Evolutionary conservation across 192 early-diverging fungal genomes (phyloP), one percentile per base, ranked within the genome.

Genomic region (Pilaira anomala): DNA sequence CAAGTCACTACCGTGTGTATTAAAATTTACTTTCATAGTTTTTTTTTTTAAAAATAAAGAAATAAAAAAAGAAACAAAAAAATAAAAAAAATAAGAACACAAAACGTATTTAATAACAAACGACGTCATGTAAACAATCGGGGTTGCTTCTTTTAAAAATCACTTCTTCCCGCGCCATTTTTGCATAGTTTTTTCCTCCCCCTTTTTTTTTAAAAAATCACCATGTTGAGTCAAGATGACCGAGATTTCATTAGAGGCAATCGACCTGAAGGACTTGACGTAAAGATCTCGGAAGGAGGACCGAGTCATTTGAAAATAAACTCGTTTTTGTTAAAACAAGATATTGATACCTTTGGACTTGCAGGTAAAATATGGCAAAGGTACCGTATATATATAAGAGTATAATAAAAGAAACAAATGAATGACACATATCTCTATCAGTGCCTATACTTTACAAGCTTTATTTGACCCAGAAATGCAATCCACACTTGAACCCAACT

Each of bases 21-120:
- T 76, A 62, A 91, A 85, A 69, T 89, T 85, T 64, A 91, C 72
- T 60, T 81, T 78, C 86, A 83, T 80, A 62, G 54, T 71, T 5
- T 36, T 9, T 36, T 9, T 36, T 9, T 36, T 1, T 36, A 9
- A 0, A 36, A 9, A 36, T 36, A 4, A 36, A 36, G 11, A 36
- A 6, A 9, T 9, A 36, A 36, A 36, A 4, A 9, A 6, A 36
- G 11, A 36, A 36, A 36, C 2, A 36, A 6, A 36, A 36, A 36
- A 33, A 36, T n/a, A n/a, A n/a, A n/a, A n/a, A n/a, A n/a, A n/a
- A n/a, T n/a, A n/a, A n/a, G n/a, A n/a, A n/a, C n/a, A n/a, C n/a
- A n/a, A n/a, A n/a, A n/a, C n/a, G n/a, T n/a, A n/a, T n/a, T n/a
- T n/a, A n/a, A n/a, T n/a, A n/a, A n/a, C n/a, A 36, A 36, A 36